Base-by-base conservation (phyloP, 2,329 filamentous ascomycete genomes). In the Tolypocladium nubicola region DNA sequence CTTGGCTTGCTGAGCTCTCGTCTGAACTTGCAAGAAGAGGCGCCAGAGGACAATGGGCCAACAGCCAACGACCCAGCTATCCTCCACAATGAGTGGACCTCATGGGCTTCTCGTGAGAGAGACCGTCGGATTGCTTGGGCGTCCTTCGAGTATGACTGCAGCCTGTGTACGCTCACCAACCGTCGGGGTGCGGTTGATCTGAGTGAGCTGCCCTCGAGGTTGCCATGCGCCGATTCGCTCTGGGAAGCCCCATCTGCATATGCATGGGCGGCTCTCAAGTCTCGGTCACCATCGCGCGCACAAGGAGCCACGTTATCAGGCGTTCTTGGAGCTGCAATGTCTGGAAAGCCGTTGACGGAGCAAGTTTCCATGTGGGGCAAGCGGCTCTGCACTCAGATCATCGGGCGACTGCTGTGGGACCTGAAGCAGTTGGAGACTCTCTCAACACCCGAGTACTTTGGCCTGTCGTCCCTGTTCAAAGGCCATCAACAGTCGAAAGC, bases 141-240 rank as follows among this genome's bases (percentile, higher is more conserved):
- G 19, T 64, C 65, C 9, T 70, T 70, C 38, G 68, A 70, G 50
- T 69, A 68, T 39, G 68, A 70, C 58, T 70, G 67, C 59, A 68
- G 63, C n/a, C 55, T 69, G 5, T 67, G 62, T 43, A 68, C 67
- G 4, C 59, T 70, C 26, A 70, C 66, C 0, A 64, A 62, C 41
- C 62, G 65, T 1, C 66, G 66, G 3, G 65, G 64, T 19, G 64
- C 64, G 4, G 64, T 70, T 5, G 66, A 68, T 49, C 57, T 70
- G 11, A 63, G 62, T 26, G 65, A 70, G 59, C 60, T 70, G 23
- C 68, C 68, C 1, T 39, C 59, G 2, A 61, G 57, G 7, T 55
- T 70, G 10, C 68, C 68, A 1, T 70, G 66, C 43, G 55, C 60
- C 10, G 67, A 70, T 21, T 59, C 60, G 10, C 55, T 70, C 1